Conservation (phyloP, 148 eudicot genomes). For the Spergularia bocconei region DNA sequence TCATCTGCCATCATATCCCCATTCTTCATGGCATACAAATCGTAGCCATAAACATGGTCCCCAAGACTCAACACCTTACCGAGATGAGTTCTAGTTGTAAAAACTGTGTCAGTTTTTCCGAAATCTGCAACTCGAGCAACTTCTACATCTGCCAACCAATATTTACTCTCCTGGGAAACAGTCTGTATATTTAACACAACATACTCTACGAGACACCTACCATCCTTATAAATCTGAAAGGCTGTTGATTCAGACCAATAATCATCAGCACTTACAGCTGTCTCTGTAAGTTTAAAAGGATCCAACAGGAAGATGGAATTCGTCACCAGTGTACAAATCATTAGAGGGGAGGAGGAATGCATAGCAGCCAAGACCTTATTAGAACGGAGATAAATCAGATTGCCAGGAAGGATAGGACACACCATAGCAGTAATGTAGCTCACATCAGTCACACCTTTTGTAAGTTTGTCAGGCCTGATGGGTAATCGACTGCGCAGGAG, state of each 20-base stretch:
- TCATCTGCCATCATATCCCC: slow-evolving; percentile 30
- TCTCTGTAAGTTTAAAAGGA: slow-evolving; percentile 34
- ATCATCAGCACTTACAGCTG: slow-evolving; percentile 29
- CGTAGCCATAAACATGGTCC: slow-evolving; percentile 62
- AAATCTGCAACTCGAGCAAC: slow-evolving; percentile 50
- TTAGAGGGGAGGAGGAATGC: slow-evolving; percentile 46
- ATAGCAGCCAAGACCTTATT: slow-evolving; percentile 33
- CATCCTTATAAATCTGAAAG: slow-evolving; percentile 35
- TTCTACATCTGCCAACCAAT: slow-evolving; percentile 48
- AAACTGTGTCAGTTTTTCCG: slow-evolving; percentile 43
- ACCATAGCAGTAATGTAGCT: slow-evolving; percentile 52
- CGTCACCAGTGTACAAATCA: slow-evolving; percentile 37
- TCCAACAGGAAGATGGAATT: slow-evolving; percentile 40
- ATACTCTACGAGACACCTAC: slow-evolving; percentile 45
- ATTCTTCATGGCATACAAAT: slow-evolving; percentile 38
- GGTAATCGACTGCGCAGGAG: slow-evolving; percentile 43
- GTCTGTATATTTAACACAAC: slow-evolving; percentile 37
- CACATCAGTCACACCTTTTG: slow-evolving; percentile 36
- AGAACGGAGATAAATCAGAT: slow-evolving; percentile 61
- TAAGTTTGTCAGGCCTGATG: slow-evolving; percentile 25
- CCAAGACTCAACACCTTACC: slow-evolving; percentile 48
- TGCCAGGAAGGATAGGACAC: slow-evolving; percentile 48
- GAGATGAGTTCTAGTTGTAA: slow-evolving; percentile 50
- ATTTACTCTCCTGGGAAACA: slow-evolving; percentile 30
- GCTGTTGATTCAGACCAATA: slow-evolving; percentile 37